Conservation (phyloP, 1,284 basidiomycete genomes). For the Cronartium quercuum region DNA sequence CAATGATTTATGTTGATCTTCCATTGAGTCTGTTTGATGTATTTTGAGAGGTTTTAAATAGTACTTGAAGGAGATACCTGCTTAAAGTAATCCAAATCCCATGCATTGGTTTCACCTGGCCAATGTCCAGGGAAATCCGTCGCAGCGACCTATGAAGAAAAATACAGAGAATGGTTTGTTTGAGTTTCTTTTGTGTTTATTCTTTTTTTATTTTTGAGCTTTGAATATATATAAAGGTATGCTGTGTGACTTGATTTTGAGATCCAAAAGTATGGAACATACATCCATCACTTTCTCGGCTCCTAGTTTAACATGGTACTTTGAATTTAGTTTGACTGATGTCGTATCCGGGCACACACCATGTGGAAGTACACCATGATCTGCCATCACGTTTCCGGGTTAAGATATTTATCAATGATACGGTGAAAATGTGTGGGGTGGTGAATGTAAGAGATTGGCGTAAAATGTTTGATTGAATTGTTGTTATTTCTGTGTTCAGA, state of each 20-base stretch:
- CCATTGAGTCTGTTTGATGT: background rate
- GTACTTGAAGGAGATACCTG: constrained; percentile 56
- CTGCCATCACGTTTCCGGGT: constrained; percentile 2
- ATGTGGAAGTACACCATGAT: constrained; percentile 28
- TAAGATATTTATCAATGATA: too few species aligned
- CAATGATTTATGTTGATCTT: background rate
- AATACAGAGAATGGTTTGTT: background rate
- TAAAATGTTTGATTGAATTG: too few species aligned
- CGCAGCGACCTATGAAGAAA: constrained; percentile 60
- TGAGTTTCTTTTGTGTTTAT: background rate
- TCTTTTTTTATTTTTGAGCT: background rate
- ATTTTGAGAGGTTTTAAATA: background rate
- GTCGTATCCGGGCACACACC: constrained; percentile 17
- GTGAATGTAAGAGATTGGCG: too few species aligned
- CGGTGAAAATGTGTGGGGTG: too few species aligned
- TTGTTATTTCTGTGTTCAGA: background rate
- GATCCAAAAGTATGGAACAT: background rate
- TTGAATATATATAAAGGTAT: background rate
- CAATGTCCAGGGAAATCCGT: constrained; percentile 82
- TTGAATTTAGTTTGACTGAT: constrained; percentile 14
- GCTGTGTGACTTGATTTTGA: background rate
- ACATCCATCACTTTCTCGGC: constrained; percentile 37
- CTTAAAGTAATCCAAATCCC: constrained; percentile 69
- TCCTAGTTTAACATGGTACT: constrained; percentile 18
- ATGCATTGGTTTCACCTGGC: constrained; percentile 73